A percentile compares a stretch with the other conserved stretches of the same genome.
Conservation (phyloP, 148 eudicot species). For the Rhododendron molle region DNA sequence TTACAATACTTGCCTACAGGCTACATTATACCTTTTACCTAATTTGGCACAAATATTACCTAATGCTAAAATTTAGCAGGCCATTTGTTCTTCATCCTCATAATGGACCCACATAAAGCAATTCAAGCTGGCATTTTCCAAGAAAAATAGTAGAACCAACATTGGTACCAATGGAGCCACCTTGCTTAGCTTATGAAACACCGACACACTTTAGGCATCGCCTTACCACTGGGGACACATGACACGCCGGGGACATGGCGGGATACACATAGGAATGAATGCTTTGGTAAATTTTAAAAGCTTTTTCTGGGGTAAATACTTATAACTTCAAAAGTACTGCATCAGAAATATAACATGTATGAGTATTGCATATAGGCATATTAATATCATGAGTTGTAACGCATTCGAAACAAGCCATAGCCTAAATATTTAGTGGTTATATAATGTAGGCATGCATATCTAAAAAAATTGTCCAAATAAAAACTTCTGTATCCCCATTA, state of each 20-base stretch:
- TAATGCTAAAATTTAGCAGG: background rate
- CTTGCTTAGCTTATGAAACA: background rate
- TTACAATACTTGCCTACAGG: background rate
- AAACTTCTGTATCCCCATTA: background rate
- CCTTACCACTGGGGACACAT: background rate
- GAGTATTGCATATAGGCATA: background rate
- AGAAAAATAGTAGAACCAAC: background rate
- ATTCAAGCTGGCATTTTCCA: background rate
- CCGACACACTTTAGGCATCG: background rate
- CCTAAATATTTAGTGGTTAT: background rate
- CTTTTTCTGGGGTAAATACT: background rate
- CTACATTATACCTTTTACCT: background rate
- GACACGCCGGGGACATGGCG: background rate
- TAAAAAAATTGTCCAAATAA: background rate
- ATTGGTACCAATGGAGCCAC: background rate
- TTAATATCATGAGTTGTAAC: background rate
- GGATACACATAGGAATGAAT: background rate
- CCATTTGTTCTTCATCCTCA: background rate
- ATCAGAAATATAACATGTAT: background rate
- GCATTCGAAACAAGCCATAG: background rate
- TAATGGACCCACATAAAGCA: background rate
- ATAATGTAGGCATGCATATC: background rate
- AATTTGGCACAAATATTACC: background rate
- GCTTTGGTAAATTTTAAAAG: background rate
- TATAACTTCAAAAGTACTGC: background rate